Percentiles rank a stretch among this genome's conserved stretches.
Evolutionary conservation across 129 eudicot genomes (phyloP).

Genomic region (Flaveria sonorensis): DNA sequence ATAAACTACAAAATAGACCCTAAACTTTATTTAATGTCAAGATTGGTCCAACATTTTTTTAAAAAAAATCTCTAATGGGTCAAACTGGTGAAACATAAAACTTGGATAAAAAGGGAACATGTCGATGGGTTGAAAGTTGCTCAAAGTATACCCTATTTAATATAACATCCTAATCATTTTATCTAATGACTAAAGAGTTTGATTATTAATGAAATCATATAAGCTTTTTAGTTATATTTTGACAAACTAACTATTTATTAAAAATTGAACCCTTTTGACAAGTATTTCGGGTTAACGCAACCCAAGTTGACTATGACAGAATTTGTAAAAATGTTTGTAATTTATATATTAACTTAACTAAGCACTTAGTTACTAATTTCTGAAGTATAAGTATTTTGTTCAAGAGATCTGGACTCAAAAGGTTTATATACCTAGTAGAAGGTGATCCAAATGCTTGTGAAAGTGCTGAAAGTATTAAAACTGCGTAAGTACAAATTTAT

Average conservation of each 20-base stretch:
- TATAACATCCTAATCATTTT: neutral
- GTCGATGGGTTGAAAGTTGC: neutral
- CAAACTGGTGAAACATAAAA: neutral
- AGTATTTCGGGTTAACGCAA: neutral
- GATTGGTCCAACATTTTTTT: too few relatives aligned
- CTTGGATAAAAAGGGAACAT: neutral
- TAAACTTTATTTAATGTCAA: too few relatives aligned
- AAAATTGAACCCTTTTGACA: neutral
- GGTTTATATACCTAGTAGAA: constrained; percentile 88
- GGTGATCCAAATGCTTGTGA: constrained; percentile 87
- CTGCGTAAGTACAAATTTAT: constrained; percentile 69
- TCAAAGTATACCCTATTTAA: neutral
- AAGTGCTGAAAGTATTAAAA: constrained; percentile 94
- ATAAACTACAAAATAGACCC: too few relatives aligned
- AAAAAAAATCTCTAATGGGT: neutral
- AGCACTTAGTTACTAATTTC: constrained; percentile 5
- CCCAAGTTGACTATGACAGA: neutral
- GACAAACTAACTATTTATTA: neutral
- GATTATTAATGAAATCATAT: neutral
- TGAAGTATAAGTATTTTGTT: constrained; percentile 4
- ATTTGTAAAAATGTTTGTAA: constrained; percentile 1
- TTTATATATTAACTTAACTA: neutral
- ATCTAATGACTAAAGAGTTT: neutral
- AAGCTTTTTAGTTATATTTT: neutral
- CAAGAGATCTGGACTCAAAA: constrained; percentile 90